Conservation (phyloP, 208 protist genomes). For the Vickermania ingenoplastis region DNA sequence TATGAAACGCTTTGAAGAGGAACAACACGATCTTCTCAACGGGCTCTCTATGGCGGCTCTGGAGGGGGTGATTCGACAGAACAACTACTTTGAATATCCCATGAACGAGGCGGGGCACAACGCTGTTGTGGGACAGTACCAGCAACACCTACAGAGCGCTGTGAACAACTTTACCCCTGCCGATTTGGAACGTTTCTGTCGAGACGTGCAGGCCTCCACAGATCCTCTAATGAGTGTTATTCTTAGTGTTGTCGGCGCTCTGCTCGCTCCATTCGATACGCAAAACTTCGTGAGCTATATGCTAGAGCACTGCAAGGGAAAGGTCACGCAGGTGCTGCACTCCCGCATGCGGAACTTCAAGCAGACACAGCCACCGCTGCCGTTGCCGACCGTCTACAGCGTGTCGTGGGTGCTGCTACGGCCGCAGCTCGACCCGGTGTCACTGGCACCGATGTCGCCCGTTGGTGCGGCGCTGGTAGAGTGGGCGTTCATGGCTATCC, state of each 20-base stretch:
- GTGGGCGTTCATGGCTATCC: conserved; percentile 27
- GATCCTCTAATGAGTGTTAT: conserved; percentile 14
- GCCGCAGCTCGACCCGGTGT: conserved; percentile 19
- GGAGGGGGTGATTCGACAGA: conserved; percentile 13
- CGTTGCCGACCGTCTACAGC: conserved; percentile 16
- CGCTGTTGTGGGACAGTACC: conserved; percentile 8
- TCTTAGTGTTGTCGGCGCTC: conserved; percentile 32
- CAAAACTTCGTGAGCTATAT: conserved; percentile 34
- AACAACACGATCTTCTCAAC: conserved; percentile 6
- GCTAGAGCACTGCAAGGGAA: conserved; percentile 37
- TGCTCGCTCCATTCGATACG: conserved; percentile 29
- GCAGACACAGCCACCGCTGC: conserved; percentile 17
- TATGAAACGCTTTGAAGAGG: conserved; percentile 8
- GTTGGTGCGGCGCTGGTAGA: conserved; percentile 16
- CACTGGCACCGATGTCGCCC: conserved; percentile 9
- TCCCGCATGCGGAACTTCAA: conserved; percentile 34
- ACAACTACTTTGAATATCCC: conserved; percentile 6
- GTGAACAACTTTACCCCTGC: conserved; percentile 20
- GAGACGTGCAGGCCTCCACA: background rate
- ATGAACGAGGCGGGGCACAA: background rate
- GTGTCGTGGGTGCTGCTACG: conserved; percentile 41
- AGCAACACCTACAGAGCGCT: conserved; percentile 19
- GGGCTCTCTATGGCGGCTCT: conserved; percentile 12
- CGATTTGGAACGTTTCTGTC: conserved; percentile 31
- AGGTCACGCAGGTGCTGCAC: conserved; percentile 28